Evolutionary conservation across 495 filamentous ascomycete species (phyloP).

Genomic region (Entonaema liquescens): DNA sequence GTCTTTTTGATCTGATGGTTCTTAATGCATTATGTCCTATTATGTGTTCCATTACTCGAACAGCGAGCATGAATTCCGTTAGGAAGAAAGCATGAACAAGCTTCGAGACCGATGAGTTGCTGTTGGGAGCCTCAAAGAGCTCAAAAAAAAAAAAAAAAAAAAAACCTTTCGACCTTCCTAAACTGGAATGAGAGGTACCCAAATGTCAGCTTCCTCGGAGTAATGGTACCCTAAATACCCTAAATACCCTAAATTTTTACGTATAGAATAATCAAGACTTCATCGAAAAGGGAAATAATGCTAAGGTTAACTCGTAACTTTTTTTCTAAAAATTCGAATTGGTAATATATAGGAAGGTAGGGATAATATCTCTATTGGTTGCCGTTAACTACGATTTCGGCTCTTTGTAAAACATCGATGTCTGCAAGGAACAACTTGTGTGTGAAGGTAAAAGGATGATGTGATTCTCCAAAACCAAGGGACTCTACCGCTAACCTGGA

Average conservation of each 20-base stretch:
- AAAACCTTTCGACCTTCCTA: conserved; percentile 1
- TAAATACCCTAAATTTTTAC: background rate
- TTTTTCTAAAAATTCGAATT: background rate
- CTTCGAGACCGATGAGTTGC: background rate
- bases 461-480: background rate
- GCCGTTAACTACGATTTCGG: background rate
- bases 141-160: too few relatives aligned
- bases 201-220: too few relatives aligned
- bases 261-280: background rate
- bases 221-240: too few relatives aligned
- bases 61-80: background rate
- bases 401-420: background rate
- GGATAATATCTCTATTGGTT: background rate
- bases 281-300: background rate
- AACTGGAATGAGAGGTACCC: too few relatives aligned
- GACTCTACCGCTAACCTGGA: background rate
- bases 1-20: too few relatives aligned
- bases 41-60: background rate
- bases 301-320: background rate
- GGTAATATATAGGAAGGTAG: background rate
- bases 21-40: too few relatives aligned
- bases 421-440: background rate
- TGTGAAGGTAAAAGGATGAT: background rate
- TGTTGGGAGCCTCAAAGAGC: background rate
- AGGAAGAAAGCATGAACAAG: background rate